Conservation (phyloP, 208 protist species). For the Wallacemonas sp. region DNA sequence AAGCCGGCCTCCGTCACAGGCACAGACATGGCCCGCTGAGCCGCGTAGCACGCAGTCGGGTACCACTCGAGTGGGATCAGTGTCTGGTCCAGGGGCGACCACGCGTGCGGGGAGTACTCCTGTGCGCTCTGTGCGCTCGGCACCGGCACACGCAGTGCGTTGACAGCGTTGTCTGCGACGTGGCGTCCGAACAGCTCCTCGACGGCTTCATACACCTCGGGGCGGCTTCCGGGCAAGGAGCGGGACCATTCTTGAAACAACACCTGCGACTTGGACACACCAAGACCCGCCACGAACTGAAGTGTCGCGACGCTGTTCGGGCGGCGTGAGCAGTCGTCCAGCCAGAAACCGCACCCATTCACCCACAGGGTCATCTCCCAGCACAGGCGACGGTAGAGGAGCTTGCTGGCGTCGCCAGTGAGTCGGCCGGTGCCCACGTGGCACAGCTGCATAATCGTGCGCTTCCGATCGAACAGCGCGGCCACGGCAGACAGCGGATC, state of each 20-base stretch:
- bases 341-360: conserved; percentile 54
- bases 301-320: conserved; percentile 50
- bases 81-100: conserved; percentile 75
- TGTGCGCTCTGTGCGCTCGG: not conserved
- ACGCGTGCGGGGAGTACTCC: conserved; percentile 18
- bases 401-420: conserved; percentile 40
- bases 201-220: conserved; percentile 37
- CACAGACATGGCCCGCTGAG: conserved; percentile 1
- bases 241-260: conserved; percentile 32
- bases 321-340: conserved; percentile 53
- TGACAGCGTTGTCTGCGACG: conserved; percentile 54
- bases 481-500: conserved; percentile 68
- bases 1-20: conserved; percentile 13
- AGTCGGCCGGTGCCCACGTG: conserved; percentile 25
- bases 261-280: conserved; percentile 47
- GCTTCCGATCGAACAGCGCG: conserved; percentile 69
- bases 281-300: conserved; percentile 86
- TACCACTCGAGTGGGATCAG: conserved; percentile 67
- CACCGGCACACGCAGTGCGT: conserved; percentile 42
- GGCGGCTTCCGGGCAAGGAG: conserved; percentile 30
- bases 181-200: conserved; percentile 41
- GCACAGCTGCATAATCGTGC: conserved; percentile 64
- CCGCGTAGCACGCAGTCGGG: conserved; percentile 18
- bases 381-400: conserved; percentile 58
- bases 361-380: conserved; percentile 90